Evolutionary conservation across 139 green algal species (phyloP), one percentile per base, ranked within the genome.

Genomic region (Zygnema cylindricum): DNA sequence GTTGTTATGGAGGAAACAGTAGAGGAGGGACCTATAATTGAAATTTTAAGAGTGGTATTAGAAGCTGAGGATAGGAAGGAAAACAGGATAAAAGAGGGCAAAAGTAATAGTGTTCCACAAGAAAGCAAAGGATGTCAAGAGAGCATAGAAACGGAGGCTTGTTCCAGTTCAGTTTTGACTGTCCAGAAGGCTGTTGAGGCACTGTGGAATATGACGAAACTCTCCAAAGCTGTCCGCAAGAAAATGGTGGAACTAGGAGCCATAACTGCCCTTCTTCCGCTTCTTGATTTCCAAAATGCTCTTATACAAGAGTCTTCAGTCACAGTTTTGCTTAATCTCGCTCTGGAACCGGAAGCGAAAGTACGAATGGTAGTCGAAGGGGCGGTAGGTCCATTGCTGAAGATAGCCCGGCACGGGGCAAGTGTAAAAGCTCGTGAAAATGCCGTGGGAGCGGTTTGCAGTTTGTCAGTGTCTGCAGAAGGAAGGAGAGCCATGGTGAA

Each of bases 311-410:
- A 85, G 49, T 54, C 82, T 54, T 55, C 85, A 3, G 35, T 36
- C 1, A 82, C 85, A 7, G 40, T 77, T 30, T 1, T 90, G 22
- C 38, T 90, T 23, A 81, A 69, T 69, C 63, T 90, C 30, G 79
- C 84, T 39, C n/a, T 88, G 33, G 38, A 57, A 42, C 30, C 21
- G 38, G 77, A 39, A 41, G 39, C n/a, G 22, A 89, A 89, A 35
- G 77, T n/a, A 25, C 16, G 25, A 38, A 79, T 90, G 25, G 54
- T 88, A 23, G 81, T 21, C 22, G 85, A 75, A 42, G 85, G 85
- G 0, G 85, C 85, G 0, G 77, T 88, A 35, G 54, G 25, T 23
- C 36, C 55, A 32, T 25, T 42, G n/a, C 1, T 89, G 0, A 63
- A 16, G 16, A 76, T 32, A 23, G 22, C 0, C 1, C 11, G 79